Percentiles rank a stretch among this genome's conserved stretches.
Evolutionary conservation across 805 yeast genomes (phyloP).

Genomic region (Hanseniaspora occidentalis): DNA sequence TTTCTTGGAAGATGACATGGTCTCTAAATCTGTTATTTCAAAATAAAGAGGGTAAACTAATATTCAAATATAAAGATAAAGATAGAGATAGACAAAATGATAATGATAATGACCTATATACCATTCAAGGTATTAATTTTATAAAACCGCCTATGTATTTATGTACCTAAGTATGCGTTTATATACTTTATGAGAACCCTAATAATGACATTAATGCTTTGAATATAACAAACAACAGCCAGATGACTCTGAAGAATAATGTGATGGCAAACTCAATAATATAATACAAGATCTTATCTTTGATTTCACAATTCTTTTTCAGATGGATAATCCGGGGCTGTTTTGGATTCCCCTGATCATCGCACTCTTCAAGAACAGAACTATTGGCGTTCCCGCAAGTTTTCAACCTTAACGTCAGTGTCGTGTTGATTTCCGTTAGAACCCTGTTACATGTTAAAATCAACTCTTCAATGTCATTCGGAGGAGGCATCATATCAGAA

Average conservation of each 20-base stretch:
- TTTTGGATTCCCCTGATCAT: not conserved
- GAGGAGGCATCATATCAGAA: not conserved
- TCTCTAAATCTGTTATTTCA: not conserved
- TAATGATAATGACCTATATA: too few relatives aligned
- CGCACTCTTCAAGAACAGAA: not conserved
- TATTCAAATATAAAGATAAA: too few relatives aligned
- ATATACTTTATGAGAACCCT: conserved; percentile 1
- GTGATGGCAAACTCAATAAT: conserved; percentile 20
- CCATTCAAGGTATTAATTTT: not conserved
- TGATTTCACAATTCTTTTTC: not conserved
- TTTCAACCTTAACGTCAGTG: conserved; percentile 46
- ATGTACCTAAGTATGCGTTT: conserved; percentile 1
- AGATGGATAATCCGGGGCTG: not conserved
- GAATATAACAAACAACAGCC: conserved; percentile 18
- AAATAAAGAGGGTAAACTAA: too few relatives aligned
- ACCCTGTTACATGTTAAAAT: conserved; percentile 54
- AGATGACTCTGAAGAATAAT: conserved; percentile 18
- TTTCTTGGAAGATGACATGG: conserved; percentile 26
- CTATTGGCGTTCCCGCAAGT: conserved; percentile 5
- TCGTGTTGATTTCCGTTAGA: conserved; percentile 62
- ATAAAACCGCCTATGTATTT: not conserved
- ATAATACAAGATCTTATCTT: conserved; percentile 11
- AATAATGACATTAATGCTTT: conserved; percentile 10
- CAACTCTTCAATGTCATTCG: conserved; percentile 34
- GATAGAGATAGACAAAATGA: too few relatives aligned